Evolutionary conservation across 768 basidiomycete species (phyloP).

Genomic region (Podaxis sp.): DNA sequence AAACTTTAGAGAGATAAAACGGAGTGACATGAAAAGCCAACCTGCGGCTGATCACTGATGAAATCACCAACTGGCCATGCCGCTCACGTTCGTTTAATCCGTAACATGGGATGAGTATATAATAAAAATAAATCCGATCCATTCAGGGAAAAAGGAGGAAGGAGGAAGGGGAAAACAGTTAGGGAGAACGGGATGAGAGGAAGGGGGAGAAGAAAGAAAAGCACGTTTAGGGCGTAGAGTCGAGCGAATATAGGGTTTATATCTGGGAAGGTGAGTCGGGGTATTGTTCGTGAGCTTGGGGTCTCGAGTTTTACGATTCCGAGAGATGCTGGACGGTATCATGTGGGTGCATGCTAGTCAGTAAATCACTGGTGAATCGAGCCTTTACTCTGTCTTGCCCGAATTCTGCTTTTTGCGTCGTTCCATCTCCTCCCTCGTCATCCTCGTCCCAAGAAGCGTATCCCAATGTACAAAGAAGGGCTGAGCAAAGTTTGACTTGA

Average conservation of each 20-base stretch:
- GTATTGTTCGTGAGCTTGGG: neutral
- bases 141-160: too few relatives aligned
- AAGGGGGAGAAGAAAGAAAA: neutral
- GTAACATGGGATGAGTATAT: too few relatives aligned
- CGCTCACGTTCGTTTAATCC: too few relatives aligned
- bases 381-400: slow-evolving; percentile 28
- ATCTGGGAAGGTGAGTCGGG: neutral
- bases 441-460: slow-evolving; percentile 74
- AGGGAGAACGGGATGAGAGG: too few relatives aligned
- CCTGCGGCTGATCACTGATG: neutral
- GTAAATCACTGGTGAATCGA: too few relatives aligned
- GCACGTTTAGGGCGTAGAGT: neutral
- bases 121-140: too few relatives aligned
- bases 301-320: neutral
- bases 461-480: slow-evolving; percentile 99
- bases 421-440: slow-evolving; percentile 71
- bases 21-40: neutral
- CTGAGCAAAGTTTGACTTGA: slow-evolving; percentile 95
- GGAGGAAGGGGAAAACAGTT: too few relatives aligned
- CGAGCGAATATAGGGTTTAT: neutral
- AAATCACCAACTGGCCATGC: too few relatives aligned
- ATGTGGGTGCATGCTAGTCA: neutral
- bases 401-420: slow-evolving; percentile 39
- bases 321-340: neutral
- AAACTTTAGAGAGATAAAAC: neutral